A percentile compares a stretch with the other conserved stretches of the same genome.
These are phyloP conservation scores for Cyclotella atomus DNA, from an alignment of 108 stramenopile genomes.

Conservation along the genomic window DNA sequence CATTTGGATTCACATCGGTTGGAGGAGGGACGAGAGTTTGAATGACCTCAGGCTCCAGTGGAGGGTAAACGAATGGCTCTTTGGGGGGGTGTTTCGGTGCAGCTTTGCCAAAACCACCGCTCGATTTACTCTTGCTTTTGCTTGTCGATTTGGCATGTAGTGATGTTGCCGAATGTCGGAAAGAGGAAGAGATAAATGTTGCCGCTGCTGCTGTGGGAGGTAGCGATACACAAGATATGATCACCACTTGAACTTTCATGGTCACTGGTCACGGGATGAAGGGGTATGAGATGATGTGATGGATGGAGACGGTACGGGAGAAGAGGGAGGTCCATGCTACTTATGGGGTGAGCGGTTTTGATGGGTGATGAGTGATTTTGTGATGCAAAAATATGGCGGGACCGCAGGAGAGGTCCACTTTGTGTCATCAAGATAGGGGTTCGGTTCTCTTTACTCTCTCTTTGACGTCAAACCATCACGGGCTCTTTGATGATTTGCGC, in stretches of 20 bases:
- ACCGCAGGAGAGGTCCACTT: too few species aligned
- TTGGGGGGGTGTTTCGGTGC: not conserved
- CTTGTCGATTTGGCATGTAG: not conserved
- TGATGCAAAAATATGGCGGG: too few species aligned
- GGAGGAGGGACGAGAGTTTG: conserved; percentile 64
- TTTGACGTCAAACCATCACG: not conserved
- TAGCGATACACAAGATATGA: too few species aligned
- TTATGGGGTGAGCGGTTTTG: too few species aligned
- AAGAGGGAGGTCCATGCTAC: too few species aligned
- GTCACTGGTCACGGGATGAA: too few species aligned
- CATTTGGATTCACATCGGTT: conserved; percentile 17
- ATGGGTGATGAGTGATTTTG: too few species aligned
- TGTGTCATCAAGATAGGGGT: not conserved
- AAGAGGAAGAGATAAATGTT: not conserved
- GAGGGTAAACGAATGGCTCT: conserved; percentile 53
- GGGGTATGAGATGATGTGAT: not conserved
- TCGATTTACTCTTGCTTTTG: not conserved
- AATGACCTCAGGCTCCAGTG: conserved; percentile 58
- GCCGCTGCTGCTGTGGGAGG: too few species aligned
- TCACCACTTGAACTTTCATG: too few species aligned
- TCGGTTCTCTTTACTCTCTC: not conserved
- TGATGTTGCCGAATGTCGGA: not conserved
- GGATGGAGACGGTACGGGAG: too few species aligned
- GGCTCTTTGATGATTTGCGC: not conserved
- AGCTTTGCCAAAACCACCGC: conserved; percentile 32